Percentiles rank a stretch among this genome's conserved stretches.
phyloP scores from a whole-genome alignment of 192 early-diverging fungal species.

The Rhizoclosmatium sp. region DNA sequence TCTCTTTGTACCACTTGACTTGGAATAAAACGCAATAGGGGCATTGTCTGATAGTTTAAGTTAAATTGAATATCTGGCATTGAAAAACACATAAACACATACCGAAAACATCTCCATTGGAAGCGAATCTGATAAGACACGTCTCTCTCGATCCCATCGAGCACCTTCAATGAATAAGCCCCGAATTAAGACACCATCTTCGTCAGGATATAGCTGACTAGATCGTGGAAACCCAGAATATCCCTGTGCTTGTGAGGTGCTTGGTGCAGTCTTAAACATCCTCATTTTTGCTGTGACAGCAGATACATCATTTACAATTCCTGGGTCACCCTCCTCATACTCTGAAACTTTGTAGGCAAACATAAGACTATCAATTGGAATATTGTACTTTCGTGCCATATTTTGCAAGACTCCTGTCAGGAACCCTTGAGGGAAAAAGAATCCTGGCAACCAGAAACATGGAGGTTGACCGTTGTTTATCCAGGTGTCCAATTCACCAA shows the following conservation, averaged over 20 bases:
- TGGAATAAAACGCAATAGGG: slow-evolving; percentile 64
- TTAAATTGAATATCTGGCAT: neutral
- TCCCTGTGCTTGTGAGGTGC: neutral
- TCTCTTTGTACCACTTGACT: slow-evolving; percentile 48
- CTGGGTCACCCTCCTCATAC: slow-evolving; percentile 50
- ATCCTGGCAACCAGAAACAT: slow-evolving; percentile 69
- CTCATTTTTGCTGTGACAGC: slow-evolving; percentile 22
- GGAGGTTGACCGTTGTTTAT: slow-evolving; percentile 59
- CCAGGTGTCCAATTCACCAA: slow-evolving; percentile 54
- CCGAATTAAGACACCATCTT: slow-evolving; percentile 64
- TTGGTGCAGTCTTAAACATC: neutral
- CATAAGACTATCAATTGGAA: slow-evolving; percentile 64
- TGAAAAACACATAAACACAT: slow-evolving; percentile 29
- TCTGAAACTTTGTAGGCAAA: slow-evolving; percentile 60
- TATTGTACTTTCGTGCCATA: slow-evolving; percentile 64
- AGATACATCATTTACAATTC: slow-evolving; percentile 23
- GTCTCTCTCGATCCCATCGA: slow-evolving; percentile 61
- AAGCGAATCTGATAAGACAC: slow-evolving; percentile 64
- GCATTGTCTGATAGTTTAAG: slow-evolving; percentile 54
- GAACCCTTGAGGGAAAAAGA: slow-evolving; percentile 75
- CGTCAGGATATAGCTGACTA: slow-evolving; percentile 32
- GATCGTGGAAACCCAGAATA: neutral
- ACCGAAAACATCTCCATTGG: slow-evolving; percentile 75
- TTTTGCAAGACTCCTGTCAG: slow-evolving; percentile 69
- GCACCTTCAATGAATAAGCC: slow-evolving; percentile 69